These are phyloP conservation scores for Nemania sp. DNA, from an alignment of 2,329 filamentous ascomycete genomes.

Conservation along the genomic window DNA sequence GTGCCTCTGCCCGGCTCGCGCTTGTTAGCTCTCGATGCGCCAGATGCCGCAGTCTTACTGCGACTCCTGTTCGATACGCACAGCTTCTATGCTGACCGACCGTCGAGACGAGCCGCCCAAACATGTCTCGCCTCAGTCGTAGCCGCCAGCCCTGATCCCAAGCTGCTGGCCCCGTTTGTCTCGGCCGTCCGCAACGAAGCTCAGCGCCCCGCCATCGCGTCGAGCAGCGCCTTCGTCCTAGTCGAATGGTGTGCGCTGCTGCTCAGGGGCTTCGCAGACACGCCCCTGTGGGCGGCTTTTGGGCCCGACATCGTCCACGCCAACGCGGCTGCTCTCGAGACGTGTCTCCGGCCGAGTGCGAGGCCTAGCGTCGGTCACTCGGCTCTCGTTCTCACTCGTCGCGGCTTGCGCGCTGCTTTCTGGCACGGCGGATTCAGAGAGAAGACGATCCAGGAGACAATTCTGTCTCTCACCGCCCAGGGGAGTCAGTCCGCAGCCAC, in stretches of 20 bases:
- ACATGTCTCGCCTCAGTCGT: conserved; percentile 74
- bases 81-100: conserved; percentile 81
- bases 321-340: conserved; percentile 75
- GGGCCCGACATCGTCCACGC: conserved; percentile 67
- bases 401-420: conserved; percentile 77
- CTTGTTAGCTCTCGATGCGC: conserved; percentile 50
- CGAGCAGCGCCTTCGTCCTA: conserved; percentile 82
- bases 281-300: conserved; percentile 65
- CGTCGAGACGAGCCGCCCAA: conserved; percentile 81
- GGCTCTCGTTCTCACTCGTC: conserved; percentile 75
- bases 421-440: conserved; percentile 60
- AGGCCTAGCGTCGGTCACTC: conserved; percentile 70
- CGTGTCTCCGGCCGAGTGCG: conserved; percentile 68
- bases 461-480: conserved; percentile 72
- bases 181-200: conserved; percentile 71
- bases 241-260: conserved; percentile 87
- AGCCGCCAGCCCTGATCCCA: conserved; percentile 56
- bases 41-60: conserved; percentile 60
- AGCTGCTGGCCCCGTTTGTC: conserved; percentile 66
- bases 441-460: conserved; percentile 63
- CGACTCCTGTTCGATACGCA: conserved; percentile 84
- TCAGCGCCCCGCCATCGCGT: conserved; percentile 74
- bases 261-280: conserved; percentile 69
- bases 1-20: neutral
- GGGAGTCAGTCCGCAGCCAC: conserved; percentile 63